phyloP scores from a whole-genome alignment of 179 eudicot genomes.

The Carnegiea gigantea region DNA sequence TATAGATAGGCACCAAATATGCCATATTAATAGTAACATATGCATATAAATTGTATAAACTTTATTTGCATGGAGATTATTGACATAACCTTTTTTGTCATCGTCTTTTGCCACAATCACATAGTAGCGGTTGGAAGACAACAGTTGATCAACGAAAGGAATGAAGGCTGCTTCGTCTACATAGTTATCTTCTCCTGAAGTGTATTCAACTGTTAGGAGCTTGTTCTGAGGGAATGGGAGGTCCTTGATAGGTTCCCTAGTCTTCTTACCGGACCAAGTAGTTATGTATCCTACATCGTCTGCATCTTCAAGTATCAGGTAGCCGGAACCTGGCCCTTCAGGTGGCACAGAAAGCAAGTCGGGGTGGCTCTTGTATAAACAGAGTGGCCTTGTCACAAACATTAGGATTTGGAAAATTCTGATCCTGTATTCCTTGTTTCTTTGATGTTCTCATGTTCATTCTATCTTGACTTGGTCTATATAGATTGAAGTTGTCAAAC shows the following conservation, averaged over 20 bases:
- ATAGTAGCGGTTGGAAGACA: neutral
- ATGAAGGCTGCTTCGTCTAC: too few relatives aligned
- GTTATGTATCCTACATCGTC: neutral
- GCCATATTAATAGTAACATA: neutral
- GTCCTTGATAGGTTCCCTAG: neutral
- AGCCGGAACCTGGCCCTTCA: too few relatives aligned
- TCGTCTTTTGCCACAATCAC: neutral
- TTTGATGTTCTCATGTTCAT: neutral
- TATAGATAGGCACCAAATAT: neutral
- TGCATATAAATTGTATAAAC: neutral
- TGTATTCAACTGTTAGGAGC: too few relatives aligned
- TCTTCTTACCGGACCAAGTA: neutral
- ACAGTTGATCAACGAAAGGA: too few relatives aligned
- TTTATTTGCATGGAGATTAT: neutral
- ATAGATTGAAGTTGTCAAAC: neutral
- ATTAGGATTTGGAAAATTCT: neutral
- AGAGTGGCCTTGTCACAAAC: neutral
- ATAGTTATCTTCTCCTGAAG: too few relatives aligned
- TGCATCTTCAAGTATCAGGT: too few relatives aligned
- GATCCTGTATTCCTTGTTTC: too few relatives aligned
- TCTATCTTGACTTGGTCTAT: neutral
- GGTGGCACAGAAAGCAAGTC: too few relatives aligned
- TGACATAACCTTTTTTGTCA: neutral
- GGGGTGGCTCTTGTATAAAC: neutral
- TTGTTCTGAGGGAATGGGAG: constrained; percentile 17